Percentiles rank a stretch among this genome's conserved stretches.
Evolutionary conservation across 352 stramenopile species (phyloP).

Genomic region (Pythium aquatile): DNA sequence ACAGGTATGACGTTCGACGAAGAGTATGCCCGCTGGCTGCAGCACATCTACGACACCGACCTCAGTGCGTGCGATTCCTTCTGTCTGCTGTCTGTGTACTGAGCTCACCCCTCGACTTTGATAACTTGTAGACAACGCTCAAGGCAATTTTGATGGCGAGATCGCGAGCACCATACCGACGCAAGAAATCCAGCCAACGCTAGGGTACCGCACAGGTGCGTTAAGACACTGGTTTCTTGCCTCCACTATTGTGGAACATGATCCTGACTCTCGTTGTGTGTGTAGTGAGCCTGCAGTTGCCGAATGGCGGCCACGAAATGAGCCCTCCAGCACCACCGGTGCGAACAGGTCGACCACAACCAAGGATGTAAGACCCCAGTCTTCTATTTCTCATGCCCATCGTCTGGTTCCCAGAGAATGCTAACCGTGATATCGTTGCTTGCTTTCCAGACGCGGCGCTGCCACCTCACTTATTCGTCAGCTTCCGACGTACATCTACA

Average conservation of each 20-base stretch:
- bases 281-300: constrained; percentile 58
- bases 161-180: constrained; percentile 19
- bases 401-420: background rate
- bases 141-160: constrained; percentile 31
- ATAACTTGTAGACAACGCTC: constrained; percentile 24
- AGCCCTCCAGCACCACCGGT: constrained; percentile 22
- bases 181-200: constrained; percentile 32
- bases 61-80: constrained; percentile 46
- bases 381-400: too few relatives aligned
- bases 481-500: constrained; percentile 80
- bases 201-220: constrained; percentile 38
- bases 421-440: background rate
- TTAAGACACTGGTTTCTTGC: background rate
- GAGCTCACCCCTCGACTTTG: background rate
- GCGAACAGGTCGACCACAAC: constrained; percentile 31
- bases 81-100: background rate
- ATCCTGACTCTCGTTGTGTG: background rate
- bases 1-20: constrained; percentile 80
- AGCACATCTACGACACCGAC: constrained; percentile 85
- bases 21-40: constrained; percentile 85
- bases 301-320: constrained; percentile 29
- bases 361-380: constrained; percentile 27
- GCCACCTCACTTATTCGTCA: constrained; percentile 68
- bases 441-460: constrained; percentile 48
- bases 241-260: background rate